Percentiles rank a stretch among this genome's conserved stretches.
These are phyloP conservation scores for Candida schatavii DNA, from an alignment of 805 yeast species.

Conservation along the genomic window DNA sequence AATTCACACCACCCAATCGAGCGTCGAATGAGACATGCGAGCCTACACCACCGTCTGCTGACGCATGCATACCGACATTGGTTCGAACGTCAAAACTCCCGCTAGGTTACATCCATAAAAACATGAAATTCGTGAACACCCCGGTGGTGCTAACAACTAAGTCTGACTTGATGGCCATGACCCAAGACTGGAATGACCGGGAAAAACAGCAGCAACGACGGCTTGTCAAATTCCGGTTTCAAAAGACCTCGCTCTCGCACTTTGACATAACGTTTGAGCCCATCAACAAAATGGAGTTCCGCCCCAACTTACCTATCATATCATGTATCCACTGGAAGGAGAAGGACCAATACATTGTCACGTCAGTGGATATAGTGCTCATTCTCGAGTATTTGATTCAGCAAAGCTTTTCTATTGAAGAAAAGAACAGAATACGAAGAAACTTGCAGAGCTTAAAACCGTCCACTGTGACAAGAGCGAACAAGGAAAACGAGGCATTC, in stretches of 20 bases:
- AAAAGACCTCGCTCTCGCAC: constrained; percentile 30
- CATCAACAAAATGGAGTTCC: constrained; percentile 32
- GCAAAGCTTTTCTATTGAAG: constrained; percentile 58
- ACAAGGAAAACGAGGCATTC: constrained; percentile 26
- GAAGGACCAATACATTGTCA: constrained; percentile 47
- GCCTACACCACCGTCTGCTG: no score
- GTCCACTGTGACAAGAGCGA: constrained; percentile 51
- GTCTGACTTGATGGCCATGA: constrained; percentile 33
- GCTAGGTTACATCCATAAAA: constrained; percentile 13
- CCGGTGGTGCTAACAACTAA: constrained; percentile 28
- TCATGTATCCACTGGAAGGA: constrained; percentile 61
- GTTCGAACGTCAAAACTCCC: neutral
- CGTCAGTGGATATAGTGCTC: constrained; percentile 62
- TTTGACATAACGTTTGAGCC: constrained; percentile 35
- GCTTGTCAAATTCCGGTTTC: constrained; percentile 45
- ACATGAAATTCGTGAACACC: constrained; percentile 18
- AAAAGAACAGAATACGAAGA: constrained; percentile 66
- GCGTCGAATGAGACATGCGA: no score
- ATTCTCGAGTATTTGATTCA: constrained; percentile 57
- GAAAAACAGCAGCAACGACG: constrained; percentile 45
- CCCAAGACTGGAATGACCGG: constrained; percentile 44
- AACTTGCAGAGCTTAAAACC: constrained; percentile 66
- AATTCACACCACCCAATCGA: no score
- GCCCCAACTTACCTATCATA: constrained; percentile 43
- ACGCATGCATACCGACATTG: neutral